Evolutionary conservation across 2,329 filamentous ascomycete genomes (phyloP).

Genomic region (Aureobasidium mangrovei): DNA sequence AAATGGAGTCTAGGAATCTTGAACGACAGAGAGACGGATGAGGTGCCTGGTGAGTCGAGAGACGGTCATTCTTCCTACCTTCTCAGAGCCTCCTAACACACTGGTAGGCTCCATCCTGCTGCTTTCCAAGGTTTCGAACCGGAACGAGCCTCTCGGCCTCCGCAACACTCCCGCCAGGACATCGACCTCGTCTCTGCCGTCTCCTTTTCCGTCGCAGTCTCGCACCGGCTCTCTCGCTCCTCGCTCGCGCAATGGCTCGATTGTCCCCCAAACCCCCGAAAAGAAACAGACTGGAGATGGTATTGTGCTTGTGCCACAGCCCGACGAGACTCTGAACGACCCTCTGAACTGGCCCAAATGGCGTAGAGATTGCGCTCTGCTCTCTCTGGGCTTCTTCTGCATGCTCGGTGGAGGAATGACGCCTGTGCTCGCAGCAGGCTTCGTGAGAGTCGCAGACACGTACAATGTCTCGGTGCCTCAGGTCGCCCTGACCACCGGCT

Average conservation of each 20-base stretch:
- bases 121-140: slow-evolving; percentile 45
- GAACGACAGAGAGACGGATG: slow-evolving; percentile 70
- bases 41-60: slow-evolving; percentile 64
- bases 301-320: slow-evolving; percentile 84
- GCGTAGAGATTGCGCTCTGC: slow-evolving; percentile 68
- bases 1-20: slow-evolving; percentile 67
- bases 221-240: slow-evolving; percentile 1
- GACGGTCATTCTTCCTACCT: neutral
- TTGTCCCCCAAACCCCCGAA: slow-evolving; percentile 21
- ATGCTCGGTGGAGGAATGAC: slow-evolving; percentile 92
- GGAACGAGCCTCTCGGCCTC: slow-evolving; percentile 54
- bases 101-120: slow-evolving; percentile 51
- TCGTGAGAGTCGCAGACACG: slow-evolving; percentile 64
- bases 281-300: slow-evolving; percentile 76
- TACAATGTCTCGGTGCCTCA: slow-evolving; percentile 59
- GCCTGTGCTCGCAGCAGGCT: slow-evolving; percentile 80
- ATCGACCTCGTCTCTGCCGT: slow-evolving; percentile 19
- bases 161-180: slow-evolving; percentile 52
- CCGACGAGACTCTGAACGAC: slow-evolving; percentile 82
- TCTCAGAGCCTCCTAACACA: neutral
- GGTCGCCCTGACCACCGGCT: slow-evolving; percentile 78
- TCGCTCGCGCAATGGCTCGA: slow-evolving; percentile 14
- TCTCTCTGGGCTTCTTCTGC: slow-evolving; percentile 84
- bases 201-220: slow-evolving; percentile 19
- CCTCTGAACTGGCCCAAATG: slow-evolving; percentile 84